Conservation (phyloP, 164 flowering plant species). For the Malania oleifera region DNA sequence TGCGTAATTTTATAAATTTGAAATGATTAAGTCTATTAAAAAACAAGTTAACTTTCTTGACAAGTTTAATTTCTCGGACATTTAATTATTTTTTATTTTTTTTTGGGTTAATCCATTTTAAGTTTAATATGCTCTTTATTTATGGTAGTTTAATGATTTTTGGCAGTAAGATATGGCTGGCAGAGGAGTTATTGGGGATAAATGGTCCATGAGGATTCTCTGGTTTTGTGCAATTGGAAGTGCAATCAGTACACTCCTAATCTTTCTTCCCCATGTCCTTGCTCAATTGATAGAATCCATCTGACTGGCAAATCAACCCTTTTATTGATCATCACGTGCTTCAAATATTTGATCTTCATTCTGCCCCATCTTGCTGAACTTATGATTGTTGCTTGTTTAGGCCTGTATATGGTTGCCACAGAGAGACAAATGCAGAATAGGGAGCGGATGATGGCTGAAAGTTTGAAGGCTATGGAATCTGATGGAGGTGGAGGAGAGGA, state of each 20-base stretch:
- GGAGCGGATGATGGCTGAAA: slow-evolving; percentile 52
- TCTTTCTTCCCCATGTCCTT: not conserved
- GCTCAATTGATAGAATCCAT: not conserved
- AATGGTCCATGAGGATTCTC: slow-evolving; percentile 79
- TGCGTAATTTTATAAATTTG: no score
- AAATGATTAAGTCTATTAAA: no score
- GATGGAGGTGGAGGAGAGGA: slow-evolving; percentile 33
- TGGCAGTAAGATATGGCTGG: slow-evolving; percentile 28
- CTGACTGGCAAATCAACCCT: not conserved
- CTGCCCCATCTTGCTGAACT: not conserved
- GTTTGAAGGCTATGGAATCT: slow-evolving; percentile 38
- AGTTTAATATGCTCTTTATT: slow-evolving; percentile 3
- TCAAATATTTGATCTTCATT: not conserved
- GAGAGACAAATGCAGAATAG: slow-evolving; percentile 74
- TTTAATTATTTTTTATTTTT: no score
- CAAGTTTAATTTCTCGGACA: no score
- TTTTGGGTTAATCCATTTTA: no score
- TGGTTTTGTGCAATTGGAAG: slow-evolving; percentile 86
- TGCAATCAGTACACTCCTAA: slow-evolving; percentile 43
- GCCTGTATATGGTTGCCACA: slow-evolving; percentile 75
- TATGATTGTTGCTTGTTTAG: slow-evolving; percentile 27
- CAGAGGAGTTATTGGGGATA: slow-evolving; percentile 77
- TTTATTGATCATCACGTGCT: not conserved
- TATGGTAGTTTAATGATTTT: slow-evolving; percentile 2
- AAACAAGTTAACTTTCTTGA: no score